These are phyloP conservation scores for Sporothrix globosa DNA, from an alignment of 2,329 filamentous ascomycete species.

Conservation along the genomic window DNA sequence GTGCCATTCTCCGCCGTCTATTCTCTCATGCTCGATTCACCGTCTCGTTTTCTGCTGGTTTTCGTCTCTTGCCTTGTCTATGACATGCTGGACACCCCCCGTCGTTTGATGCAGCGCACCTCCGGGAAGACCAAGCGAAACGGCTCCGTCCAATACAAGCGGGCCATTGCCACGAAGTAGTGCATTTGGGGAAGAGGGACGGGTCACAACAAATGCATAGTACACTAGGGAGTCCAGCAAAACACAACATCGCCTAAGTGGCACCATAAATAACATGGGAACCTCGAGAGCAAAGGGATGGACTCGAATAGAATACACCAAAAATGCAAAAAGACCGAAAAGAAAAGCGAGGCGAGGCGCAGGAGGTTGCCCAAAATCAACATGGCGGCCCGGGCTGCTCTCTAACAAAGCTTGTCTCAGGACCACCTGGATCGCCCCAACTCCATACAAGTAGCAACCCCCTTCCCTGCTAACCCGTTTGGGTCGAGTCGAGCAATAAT, in stretches of 20 bases:
- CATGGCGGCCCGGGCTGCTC: slow-evolving; percentile 15
- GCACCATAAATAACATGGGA: slow-evolving; percentile 12
- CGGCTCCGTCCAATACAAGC: slow-evolving; percentile 22
- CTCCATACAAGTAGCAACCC: slow-evolving; percentile 16
- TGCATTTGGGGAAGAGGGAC: no score
- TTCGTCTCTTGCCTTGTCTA: neutral
- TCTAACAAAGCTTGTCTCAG: slow-evolving; percentile 33
- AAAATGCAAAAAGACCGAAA: neutral
- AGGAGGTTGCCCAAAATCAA: neutral
- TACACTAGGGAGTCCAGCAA: no score
- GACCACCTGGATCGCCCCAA: slow-evolving; percentile 23
- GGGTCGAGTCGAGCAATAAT: neutral
- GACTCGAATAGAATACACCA: neutral
- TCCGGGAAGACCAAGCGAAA: slow-evolving; percentile 27
- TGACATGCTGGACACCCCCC: neutral
- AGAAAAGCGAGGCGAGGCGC: neutral
- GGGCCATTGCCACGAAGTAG: neutral
- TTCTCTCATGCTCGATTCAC: neutral
- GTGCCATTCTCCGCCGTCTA: slow-evolving; percentile 6
- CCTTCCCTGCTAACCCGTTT: neutral
- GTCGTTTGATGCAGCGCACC: slow-evolving; percentile 27
- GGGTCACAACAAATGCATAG: neutral
- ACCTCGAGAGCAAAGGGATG: no score
- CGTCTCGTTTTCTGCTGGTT: neutral
- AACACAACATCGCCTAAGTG: no score